Percentiles rank a stretch among this genome's conserved stretches.
phyloP scores from a whole-genome alignment of 306 rosid species.

The Malus sylvestris region DNA sequence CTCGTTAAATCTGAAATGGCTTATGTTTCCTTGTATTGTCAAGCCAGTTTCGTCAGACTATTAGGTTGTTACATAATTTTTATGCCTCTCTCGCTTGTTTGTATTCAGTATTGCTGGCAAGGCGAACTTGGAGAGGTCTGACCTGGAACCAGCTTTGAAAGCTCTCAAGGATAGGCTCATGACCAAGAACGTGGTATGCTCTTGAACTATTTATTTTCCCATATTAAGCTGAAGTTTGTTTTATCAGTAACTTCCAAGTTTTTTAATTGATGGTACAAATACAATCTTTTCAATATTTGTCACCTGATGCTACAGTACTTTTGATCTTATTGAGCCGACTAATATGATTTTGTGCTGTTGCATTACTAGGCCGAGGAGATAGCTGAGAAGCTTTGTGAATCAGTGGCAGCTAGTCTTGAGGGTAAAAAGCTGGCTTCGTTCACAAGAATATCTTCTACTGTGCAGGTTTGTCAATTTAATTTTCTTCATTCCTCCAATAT shows the following conservation, averaged over 20 bases:
- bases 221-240: background rate
- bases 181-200: conserved; percentile 98
- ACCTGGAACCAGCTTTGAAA: conserved; percentile 91
- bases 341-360: conserved; percentile 19
- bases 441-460: conserved; percentile 94
- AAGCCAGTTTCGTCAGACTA: background rate
- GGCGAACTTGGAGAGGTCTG: conserved; percentile 88
- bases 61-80: background rate
- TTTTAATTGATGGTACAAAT: background rate
- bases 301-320: background rate
- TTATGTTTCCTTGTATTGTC: background rate
- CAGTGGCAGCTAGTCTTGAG: conserved; percentile 96
- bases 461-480: conserved; percentile 51
- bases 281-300: background rate
- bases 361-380: conserved; percentile 84
- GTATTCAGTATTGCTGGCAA: conserved; percentile 87
- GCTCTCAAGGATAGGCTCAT: conserved; percentile 95
- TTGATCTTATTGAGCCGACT: background rate
- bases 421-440: conserved; percentile 92
- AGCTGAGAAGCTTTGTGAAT: conserved; percentile 97
- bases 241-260: conserved; percentile 1
- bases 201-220: background rate
- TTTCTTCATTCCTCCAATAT: conserved; percentile 1
- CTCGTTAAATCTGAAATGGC: background rate
- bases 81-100: conserved; percentile 4